A percentile compares a stretch with the other conserved stretches of the same genome.
phyloP scores from a whole-genome alignment of 2,329 filamentous ascomycete species.

The Didymellaceae sp. region DNA sequence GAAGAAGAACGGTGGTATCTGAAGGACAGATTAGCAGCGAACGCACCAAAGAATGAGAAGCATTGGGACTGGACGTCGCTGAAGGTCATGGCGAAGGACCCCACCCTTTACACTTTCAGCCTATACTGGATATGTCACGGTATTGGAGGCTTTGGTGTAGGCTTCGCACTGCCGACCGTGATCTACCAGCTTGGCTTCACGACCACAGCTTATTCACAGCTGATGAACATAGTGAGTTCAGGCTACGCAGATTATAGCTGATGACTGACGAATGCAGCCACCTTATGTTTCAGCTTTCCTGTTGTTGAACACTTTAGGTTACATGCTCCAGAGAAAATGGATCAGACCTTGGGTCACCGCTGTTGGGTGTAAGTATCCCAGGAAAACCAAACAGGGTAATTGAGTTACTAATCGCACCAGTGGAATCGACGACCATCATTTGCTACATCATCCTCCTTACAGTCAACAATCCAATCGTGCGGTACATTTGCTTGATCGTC shows the following conservation, averaged over 20 bases:
- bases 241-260: background rate
- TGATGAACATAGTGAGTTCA: conserved; percentile 34
- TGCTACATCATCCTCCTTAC: conserved; percentile 29
- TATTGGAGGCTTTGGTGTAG: conserved; percentile 27
- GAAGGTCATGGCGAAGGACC: conserved; percentile 21
- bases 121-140: conserved; percentile 33
- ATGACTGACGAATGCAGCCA: conserved; percentile 16
- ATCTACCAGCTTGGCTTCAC: conserved; percentile 32
- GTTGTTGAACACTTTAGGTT: conserved; percentile 25
- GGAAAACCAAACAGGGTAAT: background rate
- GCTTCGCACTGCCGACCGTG: conserved; percentile 26
- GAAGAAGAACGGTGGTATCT: conserved; percentile 22
- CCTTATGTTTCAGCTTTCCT: conserved; percentile 27
- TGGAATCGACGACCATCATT: conserved; percentile 24
- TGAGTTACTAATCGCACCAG: conserved; percentile 3
- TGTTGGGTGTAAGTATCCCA: conserved; percentile 18
- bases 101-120: conserved; percentile 26
- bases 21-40: conserved; percentile 17
- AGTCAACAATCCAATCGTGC: conserved; percentile 23
- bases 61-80: conserved; percentile 28
- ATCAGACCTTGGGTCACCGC: conserved; percentile 27
- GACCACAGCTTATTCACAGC: conserved; percentile 27
- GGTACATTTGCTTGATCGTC: conserved; percentile 25
- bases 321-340: conserved; percentile 29
- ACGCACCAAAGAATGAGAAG: conserved; percentile 19